Percentiles rank a stretch among this genome's conserved stretches.
Conservation (phyloP, 192 early-diverging fungal genomes). For the Geranomyces variabilis region DNA sequence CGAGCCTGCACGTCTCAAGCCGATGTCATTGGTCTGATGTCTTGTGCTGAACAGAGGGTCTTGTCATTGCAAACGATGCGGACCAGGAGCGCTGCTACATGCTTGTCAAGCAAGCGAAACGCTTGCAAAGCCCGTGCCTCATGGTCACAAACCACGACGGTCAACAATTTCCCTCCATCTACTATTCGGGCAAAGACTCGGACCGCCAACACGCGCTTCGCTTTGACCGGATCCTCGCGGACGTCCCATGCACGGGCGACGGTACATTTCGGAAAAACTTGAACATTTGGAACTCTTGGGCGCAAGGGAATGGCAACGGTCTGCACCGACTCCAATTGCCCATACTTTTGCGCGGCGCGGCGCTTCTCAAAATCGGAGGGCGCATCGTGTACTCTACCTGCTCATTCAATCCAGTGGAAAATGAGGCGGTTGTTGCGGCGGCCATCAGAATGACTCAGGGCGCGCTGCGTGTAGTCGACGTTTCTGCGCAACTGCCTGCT, state of each 20-base stretch:
- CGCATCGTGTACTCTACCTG: constrained; percentile 98
- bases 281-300: constrained; percentile 90
- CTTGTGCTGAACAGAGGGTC: constrained; percentile 53
- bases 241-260: constrained; percentile 98
- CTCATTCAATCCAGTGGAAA: constrained; percentile 96
- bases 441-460: constrained; percentile 51
- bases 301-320: constrained; percentile 68
- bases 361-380: constrained; percentile 88
- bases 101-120: constrained; percentile 94
- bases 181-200: constrained; percentile 41
- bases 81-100: constrained; percentile 89
- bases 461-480: constrained; percentile 84
- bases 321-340: constrained; percentile 84
- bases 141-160: constrained; percentile 97
- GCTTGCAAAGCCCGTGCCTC: constrained; percentile 89
- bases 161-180: constrained; percentile 80
- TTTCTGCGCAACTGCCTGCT: constrained; percentile 74
- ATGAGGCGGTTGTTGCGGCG: constrained; percentile 87
- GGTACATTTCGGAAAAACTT: constrained; percentile 97
- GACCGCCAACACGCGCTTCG: constrained; percentile 54
- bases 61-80: constrained; percentile 97
- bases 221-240: constrained; percentile 96
- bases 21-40: neutral
- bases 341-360: constrained; percentile 84
- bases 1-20: neutral